These are phyloP conservation scores for Colletotrichum noveboracense DNA, from an alignment of 2,329 filamentous ascomycete genomes.

Conservation along the genomic window DNA sequence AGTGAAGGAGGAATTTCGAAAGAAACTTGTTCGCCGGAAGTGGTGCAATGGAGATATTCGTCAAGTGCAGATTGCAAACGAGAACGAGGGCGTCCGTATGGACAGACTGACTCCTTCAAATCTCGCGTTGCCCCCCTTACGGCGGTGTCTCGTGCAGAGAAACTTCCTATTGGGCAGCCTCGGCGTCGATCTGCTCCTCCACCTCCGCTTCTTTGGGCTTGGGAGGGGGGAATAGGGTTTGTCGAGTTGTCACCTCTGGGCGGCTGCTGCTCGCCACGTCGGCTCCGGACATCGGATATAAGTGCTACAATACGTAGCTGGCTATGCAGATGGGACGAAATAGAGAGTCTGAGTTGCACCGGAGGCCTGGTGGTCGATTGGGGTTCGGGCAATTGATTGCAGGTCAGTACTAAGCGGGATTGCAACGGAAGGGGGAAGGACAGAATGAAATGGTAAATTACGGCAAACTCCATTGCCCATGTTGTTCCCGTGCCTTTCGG, in stretches of 20 bases:
- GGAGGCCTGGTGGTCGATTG: background rate
- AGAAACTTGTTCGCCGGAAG: background rate
- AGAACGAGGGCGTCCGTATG: background rate
- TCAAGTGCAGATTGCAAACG: background rate
- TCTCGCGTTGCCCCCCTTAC: background rate
- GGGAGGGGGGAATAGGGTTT: background rate
- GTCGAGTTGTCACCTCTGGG: background rate
- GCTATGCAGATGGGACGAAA: background rate
- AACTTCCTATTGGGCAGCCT: background rate
- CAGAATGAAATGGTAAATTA: background rate
- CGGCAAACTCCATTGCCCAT: background rate
- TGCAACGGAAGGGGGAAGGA: background rate
- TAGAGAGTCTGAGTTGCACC: background rate
- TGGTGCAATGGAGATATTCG: background rate
- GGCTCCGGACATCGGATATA: background rate
- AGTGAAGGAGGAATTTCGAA: background rate
- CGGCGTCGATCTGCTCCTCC: background rate
- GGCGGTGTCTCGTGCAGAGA: background rate
- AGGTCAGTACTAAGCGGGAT: background rate
- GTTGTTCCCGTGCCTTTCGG: background rate
- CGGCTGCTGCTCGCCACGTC: background rate
- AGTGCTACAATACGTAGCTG: background rate
- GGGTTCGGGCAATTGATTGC: background rate
- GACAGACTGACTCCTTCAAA: background rate
- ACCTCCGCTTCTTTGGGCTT: background rate